These are phyloP conservation scores for Camelina neglecta DNA, from an alignment of 345 rosid genomes.

Conservation along the genomic window DNA sequence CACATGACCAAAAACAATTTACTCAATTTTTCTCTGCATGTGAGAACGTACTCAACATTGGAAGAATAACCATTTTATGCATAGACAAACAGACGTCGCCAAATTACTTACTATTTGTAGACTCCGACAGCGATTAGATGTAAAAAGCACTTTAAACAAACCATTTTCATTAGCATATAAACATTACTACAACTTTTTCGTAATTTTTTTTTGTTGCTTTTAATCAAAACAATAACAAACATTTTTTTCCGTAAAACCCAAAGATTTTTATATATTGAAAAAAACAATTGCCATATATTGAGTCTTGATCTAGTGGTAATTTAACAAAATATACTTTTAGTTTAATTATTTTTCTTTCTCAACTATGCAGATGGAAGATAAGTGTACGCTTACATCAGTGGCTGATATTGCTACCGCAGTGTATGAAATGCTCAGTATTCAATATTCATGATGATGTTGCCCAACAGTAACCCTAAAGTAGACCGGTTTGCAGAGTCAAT, in stretches of 20 bases:
- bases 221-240: too few species aligned
- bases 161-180: background rate
- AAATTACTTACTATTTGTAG: conserved; percentile 14
- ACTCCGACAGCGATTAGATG: conserved; percentile 18
- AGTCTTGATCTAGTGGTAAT: background rate
- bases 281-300: too few species aligned
- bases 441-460: conserved; percentile 44
- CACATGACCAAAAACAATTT: background rate
- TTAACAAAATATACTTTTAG: background rate
- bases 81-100: conserved; percentile 24
- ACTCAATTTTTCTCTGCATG: background rate
- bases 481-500: conserved; percentile 12
- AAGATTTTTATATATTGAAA: background rate
- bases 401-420: conserved; percentile 80
- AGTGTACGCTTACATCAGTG: conserved; percentile 71
- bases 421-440: conserved; percentile 65
- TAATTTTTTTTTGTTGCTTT: too few species aligned
- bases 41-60: background rate
- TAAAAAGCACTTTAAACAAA: background rate
- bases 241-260: too few species aligned
- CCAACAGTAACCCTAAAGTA: conserved; percentile 12
- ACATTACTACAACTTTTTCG: background rate
- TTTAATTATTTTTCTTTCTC: background rate
- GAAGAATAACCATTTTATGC: background rate
- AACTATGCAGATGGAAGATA: conserved; percentile 79